Percentiles rank a stretch among this genome's conserved stretches.
Evolutionary conservation across 1,284 basidiomycete species (phyloP).

Genomic region (Phlebopus sp.): DNA sequence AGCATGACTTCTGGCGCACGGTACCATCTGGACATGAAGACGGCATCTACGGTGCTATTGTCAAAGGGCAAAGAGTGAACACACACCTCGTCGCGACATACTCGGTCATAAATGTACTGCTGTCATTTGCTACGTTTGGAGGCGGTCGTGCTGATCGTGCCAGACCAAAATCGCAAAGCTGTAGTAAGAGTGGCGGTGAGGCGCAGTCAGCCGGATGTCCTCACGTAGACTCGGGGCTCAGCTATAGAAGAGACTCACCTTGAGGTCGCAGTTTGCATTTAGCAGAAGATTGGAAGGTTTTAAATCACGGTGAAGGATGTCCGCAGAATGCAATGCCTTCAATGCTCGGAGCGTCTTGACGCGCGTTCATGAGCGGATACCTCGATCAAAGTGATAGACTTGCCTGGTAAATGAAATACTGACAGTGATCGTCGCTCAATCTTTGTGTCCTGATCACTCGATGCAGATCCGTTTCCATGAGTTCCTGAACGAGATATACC

Average conservation of each 20-base stretch:
- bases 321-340: constrained; percentile 90
- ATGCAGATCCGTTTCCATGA: constrained; percentile 91
- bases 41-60: constrained; percentile 4
- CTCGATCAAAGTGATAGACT: constrained; percentile 13
- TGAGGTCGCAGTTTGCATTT: constrained; percentile 94
- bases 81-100: constrained; percentile 81
- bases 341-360: constrained; percentile 79
- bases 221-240: constrained; percentile 8
- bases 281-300: constrained; percentile 91
- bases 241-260: constrained; percentile 48
- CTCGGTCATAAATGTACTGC: constrained; percentile 92
- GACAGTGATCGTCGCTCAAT: constrained; percentile 86
- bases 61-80: constrained; percentile 7
- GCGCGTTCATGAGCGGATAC: constrained; percentile 12
- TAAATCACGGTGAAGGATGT: constrained; percentile 85
- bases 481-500: constrained; percentile 86
- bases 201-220: background rate
- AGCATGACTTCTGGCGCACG: constrained; percentile 95
- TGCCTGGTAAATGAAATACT: constrained; percentile 95
- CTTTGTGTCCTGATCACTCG: constrained; percentile 85
- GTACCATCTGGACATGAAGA: constrained; percentile 70
- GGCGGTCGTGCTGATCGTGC: constrained; percentile 81
- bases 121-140: constrained; percentile 78
- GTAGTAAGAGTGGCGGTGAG: constrained; percentile 9
- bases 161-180: constrained; percentile 92